Evolutionary conservation across 164 flowering plant genomes (phyloP).

Genomic region (Hamamelis virginiana): DNA sequence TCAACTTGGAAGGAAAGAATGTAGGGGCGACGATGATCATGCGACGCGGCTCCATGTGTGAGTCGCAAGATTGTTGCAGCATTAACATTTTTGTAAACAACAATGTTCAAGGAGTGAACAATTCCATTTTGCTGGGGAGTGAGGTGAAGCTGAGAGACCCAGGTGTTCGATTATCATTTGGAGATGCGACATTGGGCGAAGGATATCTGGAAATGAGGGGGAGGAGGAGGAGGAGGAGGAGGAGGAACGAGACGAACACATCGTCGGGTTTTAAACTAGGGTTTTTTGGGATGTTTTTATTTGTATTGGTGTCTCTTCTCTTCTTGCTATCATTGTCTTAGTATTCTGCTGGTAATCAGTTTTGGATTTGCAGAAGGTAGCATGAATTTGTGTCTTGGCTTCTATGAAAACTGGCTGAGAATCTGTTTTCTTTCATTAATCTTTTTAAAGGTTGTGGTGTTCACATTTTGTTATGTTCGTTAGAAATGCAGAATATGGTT

Average conservation of each 20-base stretch:
- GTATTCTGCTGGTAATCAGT: no score
- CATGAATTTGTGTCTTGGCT: no score
- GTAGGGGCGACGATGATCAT: constrained; percentile 55
- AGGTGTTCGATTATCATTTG: constrained; percentile 46
- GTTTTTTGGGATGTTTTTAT: constrained; percentile 9
- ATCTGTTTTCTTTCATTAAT: no score
- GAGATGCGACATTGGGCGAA: constrained; percentile 30
- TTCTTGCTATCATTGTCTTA: constrained; percentile 5
- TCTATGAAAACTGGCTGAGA: no score
- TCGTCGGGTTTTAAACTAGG: constrained; percentile 7
- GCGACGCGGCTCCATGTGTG: constrained; percentile 18
- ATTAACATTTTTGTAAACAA: constrained; percentile 72
- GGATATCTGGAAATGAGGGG: constrained; percentile 11
- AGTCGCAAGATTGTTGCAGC: constrained; percentile 33
- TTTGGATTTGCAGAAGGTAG: neutral
- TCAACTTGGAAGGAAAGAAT: constrained; percentile 44
- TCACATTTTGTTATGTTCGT: no score
- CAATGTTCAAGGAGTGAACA: constrained; percentile 70
- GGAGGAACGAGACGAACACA: constrained; percentile 9
- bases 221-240: constrained; percentile 29
- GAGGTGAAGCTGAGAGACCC: constrained; percentile 57
- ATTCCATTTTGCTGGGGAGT: constrained; percentile 64
- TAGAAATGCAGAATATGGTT: no score
- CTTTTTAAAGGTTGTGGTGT: no score
- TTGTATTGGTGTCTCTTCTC: constrained; percentile 10